These are phyloP conservation scores for Russula abietina DNA, from an alignment of 768 basidiomycete genomes.

Conservation along the genomic window DNA sequence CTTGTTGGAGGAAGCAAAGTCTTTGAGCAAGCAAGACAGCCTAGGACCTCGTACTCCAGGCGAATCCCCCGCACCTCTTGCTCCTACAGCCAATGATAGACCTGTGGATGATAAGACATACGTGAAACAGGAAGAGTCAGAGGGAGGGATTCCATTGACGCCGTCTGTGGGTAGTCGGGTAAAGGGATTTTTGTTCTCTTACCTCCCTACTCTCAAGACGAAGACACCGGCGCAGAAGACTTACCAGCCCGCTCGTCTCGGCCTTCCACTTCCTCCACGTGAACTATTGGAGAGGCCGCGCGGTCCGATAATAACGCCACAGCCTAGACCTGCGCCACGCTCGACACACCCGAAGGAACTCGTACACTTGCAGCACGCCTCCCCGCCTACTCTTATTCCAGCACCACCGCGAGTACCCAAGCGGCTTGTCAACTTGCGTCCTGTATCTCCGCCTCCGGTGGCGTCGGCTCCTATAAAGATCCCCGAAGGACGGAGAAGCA, in stretches of 20 bases:
- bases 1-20: slow-evolving; percentile 49
- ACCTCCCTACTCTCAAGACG: slow-evolving; percentile 48
- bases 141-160: slow-evolving; percentile 23
- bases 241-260: slow-evolving; percentile 31
- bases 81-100: neutral
- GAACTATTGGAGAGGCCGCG: slow-evolving; percentile 46
- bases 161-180: slow-evolving; percentile 45
- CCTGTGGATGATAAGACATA: neutral
- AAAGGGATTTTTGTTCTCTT: slow-evolving; percentile 55
- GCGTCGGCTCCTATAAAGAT: slow-evolving; percentile 25
- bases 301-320: slow-evolving; percentile 55
- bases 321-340: slow-evolving; percentile 42
- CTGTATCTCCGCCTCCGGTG: slow-evolving; percentile 36
- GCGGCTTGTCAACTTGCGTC: slow-evolving; percentile 58
- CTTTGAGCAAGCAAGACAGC: slow-evolving; percentile 28
- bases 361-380: slow-evolving; percentile 54
- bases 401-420: slow-evolving; percentile 36
- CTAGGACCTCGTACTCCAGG: neutral
- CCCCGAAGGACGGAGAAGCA: slow-evolving; percentile 47
- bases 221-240: slow-evolving; percentile 28
- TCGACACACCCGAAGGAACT: slow-evolving; percentile 55
- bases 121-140: neutral
- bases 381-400: slow-evolving; percentile 38
- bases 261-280: slow-evolving; percentile 51
- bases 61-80: neutral